Percentiles rank a stretch among this genome's conserved stretches.
These are phyloP conservation scores for Ophiostoma piceae DNA, from an alignment of 2,329 filamentous ascomycete genomes.

Conservation along the genomic window DNA sequence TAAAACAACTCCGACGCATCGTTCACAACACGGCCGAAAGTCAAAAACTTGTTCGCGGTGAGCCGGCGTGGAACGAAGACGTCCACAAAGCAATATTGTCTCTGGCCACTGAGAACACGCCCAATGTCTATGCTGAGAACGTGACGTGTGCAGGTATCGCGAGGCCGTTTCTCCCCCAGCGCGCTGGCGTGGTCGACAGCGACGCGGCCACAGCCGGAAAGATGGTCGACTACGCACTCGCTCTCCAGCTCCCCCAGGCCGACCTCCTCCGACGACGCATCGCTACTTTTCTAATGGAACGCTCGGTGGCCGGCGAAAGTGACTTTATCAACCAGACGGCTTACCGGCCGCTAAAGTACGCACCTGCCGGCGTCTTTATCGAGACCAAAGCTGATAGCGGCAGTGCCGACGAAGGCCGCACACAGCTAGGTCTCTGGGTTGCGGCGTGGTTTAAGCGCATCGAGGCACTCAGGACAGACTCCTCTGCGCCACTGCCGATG, in stretches of 20 bases:
- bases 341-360: background rate
- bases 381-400: constrained; percentile 13
- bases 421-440: constrained; percentile 15
- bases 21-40: constrained; percentile 17
- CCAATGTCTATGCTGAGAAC: constrained; percentile 16
- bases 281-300: constrained; percentile 1
- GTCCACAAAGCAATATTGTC: constrained; percentile 17
- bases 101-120: constrained; percentile 18
- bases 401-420: constrained; percentile 14
- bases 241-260: constrained; percentile 15
- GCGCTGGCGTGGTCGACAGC: constrained; percentile 14
- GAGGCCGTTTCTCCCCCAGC: constrained; percentile 17
- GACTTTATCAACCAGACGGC: constrained; percentile 14
- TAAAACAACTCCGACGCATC: constrained; percentile 17
- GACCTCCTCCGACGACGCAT: constrained; percentile 14
- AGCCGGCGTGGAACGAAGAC: constrained; percentile 18
- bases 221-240: constrained; percentile 18
- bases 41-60: constrained; percentile 12
- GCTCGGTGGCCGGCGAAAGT: constrained; percentile 15
- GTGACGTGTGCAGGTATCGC: constrained; percentile 17
- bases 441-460: constrained; percentile 17
- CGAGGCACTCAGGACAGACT: constrained; percentile 14
- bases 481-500: constrained; percentile 12
- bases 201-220: constrained; percentile 3
- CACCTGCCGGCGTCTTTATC: constrained; percentile 1